Evolutionary conservation across 2,329 filamentous ascomycete species (phyloP).

Genomic region (Coleophoma crateriformis): DNA sequence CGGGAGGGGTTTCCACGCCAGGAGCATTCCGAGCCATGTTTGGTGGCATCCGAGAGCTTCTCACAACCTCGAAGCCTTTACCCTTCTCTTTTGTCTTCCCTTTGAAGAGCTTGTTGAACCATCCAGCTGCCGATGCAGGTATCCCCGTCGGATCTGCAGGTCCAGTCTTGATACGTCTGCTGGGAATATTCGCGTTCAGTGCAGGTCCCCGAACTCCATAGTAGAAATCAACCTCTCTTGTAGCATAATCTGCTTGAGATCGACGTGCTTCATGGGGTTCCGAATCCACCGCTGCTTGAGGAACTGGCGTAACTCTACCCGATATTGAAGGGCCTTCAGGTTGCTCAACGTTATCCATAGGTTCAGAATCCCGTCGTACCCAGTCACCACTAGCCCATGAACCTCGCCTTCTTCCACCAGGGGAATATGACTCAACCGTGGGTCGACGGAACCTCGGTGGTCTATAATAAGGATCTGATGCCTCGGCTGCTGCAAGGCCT

Average conservation of each 20-base stretch:
- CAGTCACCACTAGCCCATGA: constrained; percentile 41
- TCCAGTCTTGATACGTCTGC: constrained; percentile 83
- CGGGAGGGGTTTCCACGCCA: constrained; percentile 61
- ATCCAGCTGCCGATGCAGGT: constrained; percentile 82
- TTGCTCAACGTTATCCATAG: constrained; percentile 33
- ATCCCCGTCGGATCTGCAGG: constrained; percentile 92
- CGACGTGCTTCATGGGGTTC: constrained; percentile 17
- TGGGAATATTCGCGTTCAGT: constrained; percentile 73
- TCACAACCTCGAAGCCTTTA: constrained; percentile 95
- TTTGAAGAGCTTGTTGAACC: constrained; percentile 75
- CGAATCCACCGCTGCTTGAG: constrained; percentile 28
- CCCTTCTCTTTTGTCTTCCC: constrained; percentile 90
- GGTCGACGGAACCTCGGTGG: constrained; percentile 69
- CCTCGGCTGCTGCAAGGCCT: constrained; percentile 41
- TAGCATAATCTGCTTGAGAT: constrained; percentile 74
- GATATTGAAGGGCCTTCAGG: constrained; percentile 34
- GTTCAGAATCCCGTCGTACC: constrained; percentile 23
- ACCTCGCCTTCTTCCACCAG: constrained; percentile 34
- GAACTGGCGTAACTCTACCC: constrained; percentile 40
- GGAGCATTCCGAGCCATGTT: constrained; percentile 54
- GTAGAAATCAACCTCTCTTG: constrained; percentile 94
- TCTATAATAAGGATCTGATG: constrained; percentile 79
- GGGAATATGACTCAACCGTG: constrained; percentile 44
- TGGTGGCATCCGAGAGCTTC: constrained; percentile 80
- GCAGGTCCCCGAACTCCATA: constrained; percentile 89